Evolutionary conservation across 179 eudicot genomes (phyloP).

Genomic region (Monotropa hypopitys): DNA sequence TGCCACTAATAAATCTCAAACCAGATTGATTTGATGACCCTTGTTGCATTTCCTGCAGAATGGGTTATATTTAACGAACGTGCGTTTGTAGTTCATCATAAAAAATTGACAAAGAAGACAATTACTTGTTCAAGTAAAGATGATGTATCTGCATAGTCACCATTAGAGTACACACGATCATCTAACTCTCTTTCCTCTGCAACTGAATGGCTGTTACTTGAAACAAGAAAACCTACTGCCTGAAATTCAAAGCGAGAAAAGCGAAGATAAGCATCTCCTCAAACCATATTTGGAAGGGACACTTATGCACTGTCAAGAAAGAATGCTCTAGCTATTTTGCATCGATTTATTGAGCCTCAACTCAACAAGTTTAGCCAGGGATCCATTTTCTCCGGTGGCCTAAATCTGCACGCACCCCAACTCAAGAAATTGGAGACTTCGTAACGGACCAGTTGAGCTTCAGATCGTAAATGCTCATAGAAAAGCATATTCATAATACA

Average conservation of each 20-base stretch:
- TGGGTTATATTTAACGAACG: slow-evolving; percentile 13
- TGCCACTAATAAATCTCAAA: slow-evolving; percentile 82
- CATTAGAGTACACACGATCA: slow-evolving; percentile 51
- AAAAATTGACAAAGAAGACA: not conserved
- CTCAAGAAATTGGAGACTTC: too few species aligned
- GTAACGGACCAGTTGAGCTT: too few species aligned
- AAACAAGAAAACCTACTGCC: slow-evolving; percentile 82
- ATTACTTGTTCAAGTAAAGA: slow-evolving; percentile 76
- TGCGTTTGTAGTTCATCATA: slow-evolving; percentile 9
- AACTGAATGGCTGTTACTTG: slow-evolving; percentile 48
- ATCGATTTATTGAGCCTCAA: not conserved
- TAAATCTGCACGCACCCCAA: too few species aligned
- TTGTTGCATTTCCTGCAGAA: slow-evolving; percentile 65
- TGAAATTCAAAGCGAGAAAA: slow-evolving; percentile 26
- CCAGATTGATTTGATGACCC: slow-evolving; percentile 71
- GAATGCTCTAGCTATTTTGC: not conserved
- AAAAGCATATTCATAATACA: too few species aligned
- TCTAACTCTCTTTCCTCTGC: slow-evolving; percentile 64
- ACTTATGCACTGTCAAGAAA: not conserved
- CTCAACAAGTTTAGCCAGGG: not conserved
- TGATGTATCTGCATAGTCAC: slow-evolving; percentile 45
- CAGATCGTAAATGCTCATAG: too few species aligned
- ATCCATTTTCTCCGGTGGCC: too few species aligned
- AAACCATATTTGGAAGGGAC: not conserved
- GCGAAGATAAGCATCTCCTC: not conserved